Evolutionary conservation across 495 filamentous ascomycete species (phyloP).

Genomic region (Aspergillus steynii): DNA sequence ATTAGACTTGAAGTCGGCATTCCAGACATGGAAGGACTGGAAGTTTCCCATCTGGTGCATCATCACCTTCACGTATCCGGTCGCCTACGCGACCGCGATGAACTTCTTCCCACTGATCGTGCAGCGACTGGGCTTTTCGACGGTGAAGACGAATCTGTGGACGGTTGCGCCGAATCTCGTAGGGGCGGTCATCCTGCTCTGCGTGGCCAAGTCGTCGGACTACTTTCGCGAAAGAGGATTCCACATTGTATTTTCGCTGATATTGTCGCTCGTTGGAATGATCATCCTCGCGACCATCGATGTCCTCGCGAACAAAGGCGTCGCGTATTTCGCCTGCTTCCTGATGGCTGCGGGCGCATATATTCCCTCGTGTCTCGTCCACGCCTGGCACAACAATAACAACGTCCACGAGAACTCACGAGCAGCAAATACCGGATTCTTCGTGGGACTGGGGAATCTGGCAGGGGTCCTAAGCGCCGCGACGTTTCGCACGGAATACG

Average conservation of each 20-base stretch:
- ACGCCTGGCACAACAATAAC: slow-evolving; percentile 72
- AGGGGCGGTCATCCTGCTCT: slow-evolving; percentile 63
- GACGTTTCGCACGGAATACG: slow-evolving; percentile 66
- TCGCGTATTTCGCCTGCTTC: slow-evolving; percentile 72
- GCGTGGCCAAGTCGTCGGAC: slow-evolving; percentile 65
- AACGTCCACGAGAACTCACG: slow-evolving; percentile 63
- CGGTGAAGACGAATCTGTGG: slow-evolving; percentile 68
- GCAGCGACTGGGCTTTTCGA: slow-evolving; percentile 54
- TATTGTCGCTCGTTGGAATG: slow-evolving; percentile 68
- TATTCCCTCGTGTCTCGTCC: slow-evolving; percentile 41
- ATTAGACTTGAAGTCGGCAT: slow-evolving; percentile 29
- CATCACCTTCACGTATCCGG: slow-evolving; percentile 35
- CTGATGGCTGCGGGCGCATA: slow-evolving; percentile 67
- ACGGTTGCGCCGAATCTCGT: slow-evolving; percentile 67
- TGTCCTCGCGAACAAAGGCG: slow-evolving; percentile 52
- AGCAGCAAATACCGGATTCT: slow-evolving; percentile 40
- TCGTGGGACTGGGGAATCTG: slow-evolving; percentile 67
- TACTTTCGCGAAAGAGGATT: slow-evolving; percentile 61
- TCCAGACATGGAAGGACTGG: slow-evolving; percentile 34
- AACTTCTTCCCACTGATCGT: slow-evolving; percentile 52
- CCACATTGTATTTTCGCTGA: slow-evolving; percentile 65
- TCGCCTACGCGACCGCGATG: slow-evolving; percentile 36
- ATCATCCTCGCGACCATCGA: slow-evolving; percentile 66
- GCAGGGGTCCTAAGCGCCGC: slow-evolving; percentile 71
- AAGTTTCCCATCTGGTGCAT: slow-evolving; percentile 37